These are phyloP conservation scores for Grigorovia yakushimaensis DNA, from an alignment of 805 yeast species.

Conservation along the genomic window DNA sequence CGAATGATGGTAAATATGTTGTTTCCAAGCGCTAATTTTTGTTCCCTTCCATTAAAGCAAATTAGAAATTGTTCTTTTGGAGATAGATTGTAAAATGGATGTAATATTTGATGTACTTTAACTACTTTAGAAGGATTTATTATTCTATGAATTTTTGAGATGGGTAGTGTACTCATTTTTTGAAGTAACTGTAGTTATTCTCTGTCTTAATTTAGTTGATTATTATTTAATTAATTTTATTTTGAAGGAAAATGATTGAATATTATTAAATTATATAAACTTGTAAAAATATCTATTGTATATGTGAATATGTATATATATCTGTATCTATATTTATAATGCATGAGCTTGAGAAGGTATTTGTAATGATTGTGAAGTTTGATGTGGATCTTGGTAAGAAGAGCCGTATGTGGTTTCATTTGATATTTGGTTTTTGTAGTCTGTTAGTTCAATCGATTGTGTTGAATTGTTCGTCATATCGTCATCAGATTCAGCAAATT, in stretches of 20 bases:
- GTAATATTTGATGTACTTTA: conserved; percentile 7
- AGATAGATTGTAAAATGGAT: conserved; percentile 22
- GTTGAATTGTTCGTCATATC: background rate
- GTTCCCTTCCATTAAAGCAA: conserved; percentile 15
- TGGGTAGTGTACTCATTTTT: background rate
- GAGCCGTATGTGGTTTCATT: background rate
- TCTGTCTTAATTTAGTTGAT: no score
- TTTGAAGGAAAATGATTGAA: conserved; percentile 8
- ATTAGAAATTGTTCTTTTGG: conserved; percentile 15
- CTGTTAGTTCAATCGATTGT: background rate
- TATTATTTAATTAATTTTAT: background rate
- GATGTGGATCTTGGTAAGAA: background rate
- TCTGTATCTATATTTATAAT: background rate
- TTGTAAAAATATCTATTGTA: background rate
- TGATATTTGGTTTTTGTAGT: background rate
- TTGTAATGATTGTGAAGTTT: background rate
- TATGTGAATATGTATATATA: background rate
- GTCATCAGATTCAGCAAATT: background rate
- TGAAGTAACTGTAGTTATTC: no score
- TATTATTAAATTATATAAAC: background rate
- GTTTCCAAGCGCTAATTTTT: conserved; percentile 14
- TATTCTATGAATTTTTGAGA: background rate
- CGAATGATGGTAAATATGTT: conserved; percentile 11
- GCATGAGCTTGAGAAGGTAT: background rate
- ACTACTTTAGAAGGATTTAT: background rate